These are phyloP conservation scores for Galerina sulciceps DNA, from an alignment of 768 basidiomycete species.

Conservation along the genomic window DNA sequence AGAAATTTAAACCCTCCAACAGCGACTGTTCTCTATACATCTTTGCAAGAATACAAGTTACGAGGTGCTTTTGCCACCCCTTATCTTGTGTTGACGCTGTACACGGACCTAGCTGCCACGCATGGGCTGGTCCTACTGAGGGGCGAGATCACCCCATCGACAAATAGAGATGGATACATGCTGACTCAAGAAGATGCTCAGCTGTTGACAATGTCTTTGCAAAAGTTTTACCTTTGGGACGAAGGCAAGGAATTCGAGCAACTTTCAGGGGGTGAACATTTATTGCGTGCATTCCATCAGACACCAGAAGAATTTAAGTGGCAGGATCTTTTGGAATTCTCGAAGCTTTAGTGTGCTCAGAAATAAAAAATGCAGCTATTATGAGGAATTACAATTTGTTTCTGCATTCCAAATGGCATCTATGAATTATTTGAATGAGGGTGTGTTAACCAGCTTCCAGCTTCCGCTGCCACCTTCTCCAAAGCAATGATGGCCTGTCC, in stretches of 20 bases:
- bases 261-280: constrained; percentile 41
- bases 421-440: constrained; percentile 19
- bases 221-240: constrained; percentile 84
- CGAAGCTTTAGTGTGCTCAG: constrained; percentile 20
- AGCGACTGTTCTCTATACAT: constrained; percentile 89
- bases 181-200: constrained; percentile 86
- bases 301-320: constrained; percentile 80
- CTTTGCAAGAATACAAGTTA: constrained; percentile 91
- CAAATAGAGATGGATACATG: constrained; percentile 55
- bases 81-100: constrained; percentile 87
- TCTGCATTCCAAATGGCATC: neutral
- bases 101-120: constrained; percentile 82
- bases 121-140: constrained; percentile 86
- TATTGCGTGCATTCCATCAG: constrained; percentile 79
- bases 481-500: constrained; percentile 49
- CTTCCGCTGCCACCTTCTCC: constrained; percentile 46
- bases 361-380: neutral
- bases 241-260: constrained; percentile 24
- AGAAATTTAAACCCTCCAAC: constrained; percentile 47
- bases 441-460: constrained; percentile 44
- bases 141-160: constrained; percentile 86
- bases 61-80: constrained; percentile 87
- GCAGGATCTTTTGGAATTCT: constrained; percentile 73
- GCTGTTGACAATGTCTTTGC: constrained; percentile 75
- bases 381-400: neutral